Percentiles rank a stretch among this genome's conserved stretches.
Conservation (phyloP, 176 grass and related monocot genomes). For the Aegilops longissima region DNA sequence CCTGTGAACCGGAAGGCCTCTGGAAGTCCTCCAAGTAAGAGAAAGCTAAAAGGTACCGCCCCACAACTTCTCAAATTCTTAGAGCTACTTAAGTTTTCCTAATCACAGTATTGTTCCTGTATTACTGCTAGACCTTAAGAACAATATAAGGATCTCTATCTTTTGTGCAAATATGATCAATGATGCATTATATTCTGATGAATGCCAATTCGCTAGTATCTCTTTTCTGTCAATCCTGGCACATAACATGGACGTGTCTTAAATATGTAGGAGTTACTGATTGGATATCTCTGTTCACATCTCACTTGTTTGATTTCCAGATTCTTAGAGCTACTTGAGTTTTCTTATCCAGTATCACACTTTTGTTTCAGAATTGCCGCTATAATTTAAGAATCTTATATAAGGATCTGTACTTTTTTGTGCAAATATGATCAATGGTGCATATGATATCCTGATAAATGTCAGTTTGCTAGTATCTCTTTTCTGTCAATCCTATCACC, state of each 20-base stretch:
- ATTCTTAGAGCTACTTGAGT: slow-evolving; percentile 24
- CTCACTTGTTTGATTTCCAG: background rate
- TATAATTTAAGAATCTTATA: background rate
- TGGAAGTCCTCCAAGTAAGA: slow-evolving; percentile 48
- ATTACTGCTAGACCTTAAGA: background rate
- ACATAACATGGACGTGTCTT: background rate
- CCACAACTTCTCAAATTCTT: slow-evolving; percentile 3
- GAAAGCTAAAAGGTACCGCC: slow-evolving; percentile 51
- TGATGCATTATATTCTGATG: background rate
- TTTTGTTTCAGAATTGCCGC: background rate
- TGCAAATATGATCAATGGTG: background rate
- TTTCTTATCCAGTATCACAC: background rate
- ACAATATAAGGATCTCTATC: background rate
- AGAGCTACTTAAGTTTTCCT: slow-evolving; percentile 22
- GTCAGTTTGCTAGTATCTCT: background rate
- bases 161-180: background rate
- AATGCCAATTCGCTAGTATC: background rate
- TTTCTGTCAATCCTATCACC: background rate
- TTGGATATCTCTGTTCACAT: background rate
- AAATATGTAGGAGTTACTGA: background rate
- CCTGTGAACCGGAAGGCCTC: slow-evolving; percentile 12
- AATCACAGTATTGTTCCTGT: background rate
- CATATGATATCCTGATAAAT: background rate
- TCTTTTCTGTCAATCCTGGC: background rate
- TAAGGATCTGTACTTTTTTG: background rate